A percentile compares a stretch with the other conserved stretches of the same genome.
Conservation (phyloP, 805 yeast genomes). For the Teunomyces panamensis region DNA sequence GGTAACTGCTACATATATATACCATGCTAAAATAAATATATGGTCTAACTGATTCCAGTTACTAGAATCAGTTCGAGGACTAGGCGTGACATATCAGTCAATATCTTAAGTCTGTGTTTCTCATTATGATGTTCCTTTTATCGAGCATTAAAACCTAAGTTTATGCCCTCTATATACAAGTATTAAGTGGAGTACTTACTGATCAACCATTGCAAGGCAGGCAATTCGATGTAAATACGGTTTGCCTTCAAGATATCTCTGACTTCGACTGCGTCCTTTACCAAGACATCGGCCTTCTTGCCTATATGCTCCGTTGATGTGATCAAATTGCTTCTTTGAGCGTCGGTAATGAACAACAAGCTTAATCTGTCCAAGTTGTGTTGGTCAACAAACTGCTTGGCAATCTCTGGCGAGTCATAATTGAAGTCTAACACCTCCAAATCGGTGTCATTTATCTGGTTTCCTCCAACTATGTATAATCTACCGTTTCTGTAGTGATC, state of each 20-base stretch:
- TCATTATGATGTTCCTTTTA: constrained; percentile 1
- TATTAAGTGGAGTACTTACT: constrained; percentile 24
- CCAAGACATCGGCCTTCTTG: constrained; percentile 58
- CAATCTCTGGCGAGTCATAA: constrained; percentile 42
- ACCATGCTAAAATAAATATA: no score
- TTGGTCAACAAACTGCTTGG: constrained; percentile 46
- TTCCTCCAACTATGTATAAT: constrained; percentile 64
- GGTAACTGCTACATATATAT: not conserved
- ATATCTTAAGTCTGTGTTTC: not conserved
- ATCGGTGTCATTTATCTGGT: constrained; percentile 10
- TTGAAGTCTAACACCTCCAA: constrained; percentile 33
- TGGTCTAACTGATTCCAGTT: no score
- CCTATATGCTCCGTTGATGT: constrained; percentile 53
- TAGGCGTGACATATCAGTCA: no score
- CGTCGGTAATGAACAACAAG: constrained; percentile 66
- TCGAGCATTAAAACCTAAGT: not conserved
- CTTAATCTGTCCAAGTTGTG: constrained; percentile 51
- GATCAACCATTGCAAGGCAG: constrained; percentile 63
- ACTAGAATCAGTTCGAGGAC: no score
- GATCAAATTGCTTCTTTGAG: constrained; percentile 57
- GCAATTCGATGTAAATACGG: constrained; percentile 67
- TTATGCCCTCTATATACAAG: constrained; percentile 13
- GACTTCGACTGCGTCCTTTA: constrained; percentile 77
- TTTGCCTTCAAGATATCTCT: constrained; percentile 81
- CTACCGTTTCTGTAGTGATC: constrained; percentile 75